These are phyloP conservation scores for Ceratocystis huliohia DNA, from an alignment of 2,329 filamentous ascomycete genomes.

Conservation along the genomic window DNA sequence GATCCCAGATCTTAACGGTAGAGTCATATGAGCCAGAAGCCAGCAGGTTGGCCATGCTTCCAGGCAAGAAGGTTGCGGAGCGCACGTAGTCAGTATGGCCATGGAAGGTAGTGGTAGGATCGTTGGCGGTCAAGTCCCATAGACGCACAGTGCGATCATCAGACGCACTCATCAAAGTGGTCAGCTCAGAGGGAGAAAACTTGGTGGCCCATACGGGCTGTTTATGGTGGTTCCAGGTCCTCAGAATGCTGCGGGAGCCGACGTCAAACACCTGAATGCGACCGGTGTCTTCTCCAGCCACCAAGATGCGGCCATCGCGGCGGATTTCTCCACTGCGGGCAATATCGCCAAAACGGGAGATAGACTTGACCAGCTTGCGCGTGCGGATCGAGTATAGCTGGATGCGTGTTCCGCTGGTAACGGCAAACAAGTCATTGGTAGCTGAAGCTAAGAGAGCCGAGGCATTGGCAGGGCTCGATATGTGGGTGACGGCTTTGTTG, in stretches of 20 bases:
- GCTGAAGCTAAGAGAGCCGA: constrained; percentile 33
- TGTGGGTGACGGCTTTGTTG: constrained; percentile 78
- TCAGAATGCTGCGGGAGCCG: constrained; percentile 73
- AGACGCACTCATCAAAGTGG: constrained; percentile 73
- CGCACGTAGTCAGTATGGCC: constrained; percentile 92
- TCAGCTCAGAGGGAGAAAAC: constrained; percentile 83
- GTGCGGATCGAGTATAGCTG: constrained; percentile 90
- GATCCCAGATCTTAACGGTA: constrained; percentile 89
- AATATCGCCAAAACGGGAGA: constrained; percentile 84
- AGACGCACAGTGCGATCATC: constrained; percentile 87
- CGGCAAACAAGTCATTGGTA: constrained; percentile 63
- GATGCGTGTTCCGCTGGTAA: constrained; percentile 86
- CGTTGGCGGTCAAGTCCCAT: constrained; percentile 81
- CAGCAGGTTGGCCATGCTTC: constrained; percentile 57
- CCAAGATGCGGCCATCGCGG: constrained; percentile 74
- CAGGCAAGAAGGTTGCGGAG: constrained; percentile 72
- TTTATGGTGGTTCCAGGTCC: constrained; percentile 90
- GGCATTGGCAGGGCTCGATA: constrained; percentile 46
- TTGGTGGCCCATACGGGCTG: constrained; percentile 86
- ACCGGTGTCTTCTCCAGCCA: constrained; percentile 83
- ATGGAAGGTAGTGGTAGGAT: constrained; percentile 62
- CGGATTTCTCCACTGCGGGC: constrained; percentile 82
- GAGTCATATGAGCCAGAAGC: constrained; percentile 90
- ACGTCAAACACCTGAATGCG: constrained; percentile 93
- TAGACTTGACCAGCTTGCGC: constrained; percentile 82